These are phyloP conservation scores for Blastobotrys chiropterorum DNA, from an alignment of 805 yeast genomes.

Conservation along the genomic window DNA sequence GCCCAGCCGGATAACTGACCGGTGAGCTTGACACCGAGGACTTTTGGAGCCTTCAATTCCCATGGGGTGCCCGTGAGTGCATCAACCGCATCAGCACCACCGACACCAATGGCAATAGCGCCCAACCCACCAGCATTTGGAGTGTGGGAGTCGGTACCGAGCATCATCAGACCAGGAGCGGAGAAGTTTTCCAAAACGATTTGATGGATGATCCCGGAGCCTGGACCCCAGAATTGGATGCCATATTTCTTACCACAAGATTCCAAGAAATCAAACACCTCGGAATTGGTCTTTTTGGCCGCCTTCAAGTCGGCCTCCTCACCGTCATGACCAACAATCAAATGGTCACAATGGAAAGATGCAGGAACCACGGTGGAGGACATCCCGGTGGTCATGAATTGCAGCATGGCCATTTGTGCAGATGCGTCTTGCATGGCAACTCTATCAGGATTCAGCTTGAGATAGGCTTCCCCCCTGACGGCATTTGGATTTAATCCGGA, in stretches of 20 bases:
- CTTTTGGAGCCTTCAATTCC: conserved; percentile 97
- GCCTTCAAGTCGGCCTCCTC: conserved; percentile 76
- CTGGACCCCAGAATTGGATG: conserved; percentile 98
- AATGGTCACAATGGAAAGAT: conserved; percentile 96
- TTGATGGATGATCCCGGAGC: conserved; percentile 98
- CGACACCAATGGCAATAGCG: conserved; percentile 98
- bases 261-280: conserved; percentile 91
- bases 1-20: conserved; percentile 91
- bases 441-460: conserved; percentile 92
- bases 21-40: conserved; percentile 87
- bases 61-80: conserved; percentile 96
- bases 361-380: conserved; percentile 84
- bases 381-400: conserved; percentile 96
- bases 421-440: conserved; percentile 99
- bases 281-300: conserved; percentile 82
- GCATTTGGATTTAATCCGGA: conserved; percentile 41
- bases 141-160: conserved; percentile 98
- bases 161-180: conserved; percentile 94
- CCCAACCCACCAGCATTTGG: conserved; percentile 99
- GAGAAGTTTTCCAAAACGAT: conserved; percentile 95
- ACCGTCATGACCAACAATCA: conserved; percentile 94
- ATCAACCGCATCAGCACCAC: conserved; percentile 99
- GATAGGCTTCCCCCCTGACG: conserved; percentile 80
- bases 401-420: conserved; percentile 98
- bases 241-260: conserved; percentile 92